Base-by-base conservation (phyloP, 306 rosid genomes). In the Lupinus albus region DNA sequence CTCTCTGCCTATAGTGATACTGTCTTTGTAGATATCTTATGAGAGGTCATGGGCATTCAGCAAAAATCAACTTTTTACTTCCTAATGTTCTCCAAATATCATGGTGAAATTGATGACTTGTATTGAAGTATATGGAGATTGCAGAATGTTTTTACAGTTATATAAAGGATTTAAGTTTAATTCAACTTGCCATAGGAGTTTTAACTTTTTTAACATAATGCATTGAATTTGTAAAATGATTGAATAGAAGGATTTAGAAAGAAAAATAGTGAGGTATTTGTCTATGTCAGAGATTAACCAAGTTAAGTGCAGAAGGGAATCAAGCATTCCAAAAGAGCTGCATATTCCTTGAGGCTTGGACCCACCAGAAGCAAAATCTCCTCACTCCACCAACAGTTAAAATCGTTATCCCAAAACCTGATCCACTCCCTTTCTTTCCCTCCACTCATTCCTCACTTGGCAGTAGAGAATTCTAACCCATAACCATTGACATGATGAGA, bases 351-450 rank as follows among this genome's bases (percentile, higher is more conserved):
- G 54, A 0, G 33, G 74, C 67, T 21, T 21, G 28, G 28, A 21
- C 28, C 28, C 28, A 21, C 28, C 28, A 21, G 1, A 21, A 21
- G 2, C 28, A 21, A 46, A 30, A 51, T 57, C 73, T 71, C 65
- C 68, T 32, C 25, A 15, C 70, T 72, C 63, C 70, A 58, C 68
- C 75, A 52, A 64, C 76, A 10, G 35, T 54, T 78, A 72, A 44
- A 67, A 72, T 79, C 80, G 74, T 80, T 74, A 75, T 80, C 84
- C 42, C 60, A 20, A 79, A 79, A 79, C 83, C 79, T 74, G 69
- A 78, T 78, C 82, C 72, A 67, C 72, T 68, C 44, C 67, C 61
- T 73, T 44, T 54, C 82, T 14, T 54, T 64, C 64, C 71, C 78
- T 78, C 82, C 82, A 78, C 82, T 67, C 80, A 69, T 76, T 67